Evolutionary conservation across 75 land plant genomes (phyloP), one percentile per base, ranked within the genome.

Genomic region (Azolla pinnata): DNA sequence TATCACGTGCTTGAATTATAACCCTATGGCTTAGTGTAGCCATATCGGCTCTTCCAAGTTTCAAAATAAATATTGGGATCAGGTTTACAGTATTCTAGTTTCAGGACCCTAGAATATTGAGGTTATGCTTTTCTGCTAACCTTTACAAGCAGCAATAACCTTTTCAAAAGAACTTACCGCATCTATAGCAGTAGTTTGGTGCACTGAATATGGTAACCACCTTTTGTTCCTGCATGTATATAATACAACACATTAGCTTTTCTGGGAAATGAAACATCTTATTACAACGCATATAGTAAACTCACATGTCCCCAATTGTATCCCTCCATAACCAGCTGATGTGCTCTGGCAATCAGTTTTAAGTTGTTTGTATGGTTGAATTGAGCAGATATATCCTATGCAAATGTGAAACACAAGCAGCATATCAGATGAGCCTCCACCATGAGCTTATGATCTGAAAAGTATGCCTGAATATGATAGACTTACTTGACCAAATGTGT

Each of bases 171-270:
- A 14, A 44, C 72, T 70, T 64, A 62, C 96, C 96, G 69, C 96
- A 89, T 40, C 96, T 78, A 60, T 89, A 89, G 64, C 96, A 89
- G 66, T 88, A 88, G 65, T 88, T 88, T 9, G 95, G 96, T 34
- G 96, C 96, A 68, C 92, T 90, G 56, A 90, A 90, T 57, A 90
- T 86, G 17, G 96, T 90, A 26, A 90, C 96, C 56, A 90, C 96
- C 72, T 90, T 90, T 61, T 87, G 92, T 33, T 90, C 96, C 92
- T 90, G 84, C 44, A 25, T 35, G 5, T 35, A 5, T 5, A 35
- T 35, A 12, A 12, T 35, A 35, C 40, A 35, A 35, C 40, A 35
- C 40, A 35, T 5, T 35, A 35, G 40, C 40, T 5, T 35, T n/a
- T n/a, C n/a, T 35, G 40, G 40, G 10, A 35, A 35, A 35, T 5